Conservation (phyloP, 2,329 filamentous ascomycete genomes). For the Dothistroma pini region DNA sequence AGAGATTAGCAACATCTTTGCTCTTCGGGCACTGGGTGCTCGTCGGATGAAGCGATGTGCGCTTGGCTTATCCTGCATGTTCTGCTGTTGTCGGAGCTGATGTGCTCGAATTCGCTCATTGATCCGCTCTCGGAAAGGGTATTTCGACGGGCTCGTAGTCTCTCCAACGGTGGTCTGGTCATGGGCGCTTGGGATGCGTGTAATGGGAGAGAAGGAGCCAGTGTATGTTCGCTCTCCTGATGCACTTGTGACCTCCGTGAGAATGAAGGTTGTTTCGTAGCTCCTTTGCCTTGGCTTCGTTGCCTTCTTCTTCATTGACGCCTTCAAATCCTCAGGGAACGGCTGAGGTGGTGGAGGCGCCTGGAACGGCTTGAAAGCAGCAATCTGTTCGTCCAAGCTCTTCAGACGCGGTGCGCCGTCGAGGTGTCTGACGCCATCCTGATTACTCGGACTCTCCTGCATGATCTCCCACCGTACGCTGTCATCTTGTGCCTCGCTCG, state of each 20-base stretch:
- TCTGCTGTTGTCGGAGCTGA: constrained; percentile 22
- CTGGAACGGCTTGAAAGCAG: constrained; percentile 67
- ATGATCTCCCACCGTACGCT: constrained; percentile 38
- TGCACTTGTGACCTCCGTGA: constrained; percentile 52
- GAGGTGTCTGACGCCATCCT: constrained; percentile 31
- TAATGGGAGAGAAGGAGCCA: constrained; percentile 50
- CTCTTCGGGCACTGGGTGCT: constrained; percentile 22
- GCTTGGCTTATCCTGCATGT: constrained; percentile 11
- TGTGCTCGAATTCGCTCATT: constrained; percentile 60
- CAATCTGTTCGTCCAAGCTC: constrained; percentile 40
- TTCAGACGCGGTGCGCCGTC: constrained; percentile 29
- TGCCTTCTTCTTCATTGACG: constrained; percentile 17
- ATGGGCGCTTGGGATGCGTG: constrained; percentile 36
- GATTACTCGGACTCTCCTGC: constrained; percentile 34
- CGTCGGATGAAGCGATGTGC: constrained; percentile 11
- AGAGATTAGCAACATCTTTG: constrained; percentile 73
- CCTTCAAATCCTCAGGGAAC: constrained; percentile 26
- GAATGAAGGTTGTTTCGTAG: constrained; percentile 49
- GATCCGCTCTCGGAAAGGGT: constrained; percentile 68
- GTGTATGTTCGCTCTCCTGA: constrained; percentile 52
- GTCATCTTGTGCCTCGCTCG: constrained; percentile 32
- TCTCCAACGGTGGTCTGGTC: constrained; percentile 32
- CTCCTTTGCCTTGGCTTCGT: constrained; percentile 20
- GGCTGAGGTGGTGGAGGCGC: constrained; percentile 77
- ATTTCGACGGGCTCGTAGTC: constrained; percentile 10